These are phyloP conservation scores for Pleurostoma richardsiae DNA, from an alignment of 2,329 filamentous ascomycete species.

Conservation along the genomic window DNA sequence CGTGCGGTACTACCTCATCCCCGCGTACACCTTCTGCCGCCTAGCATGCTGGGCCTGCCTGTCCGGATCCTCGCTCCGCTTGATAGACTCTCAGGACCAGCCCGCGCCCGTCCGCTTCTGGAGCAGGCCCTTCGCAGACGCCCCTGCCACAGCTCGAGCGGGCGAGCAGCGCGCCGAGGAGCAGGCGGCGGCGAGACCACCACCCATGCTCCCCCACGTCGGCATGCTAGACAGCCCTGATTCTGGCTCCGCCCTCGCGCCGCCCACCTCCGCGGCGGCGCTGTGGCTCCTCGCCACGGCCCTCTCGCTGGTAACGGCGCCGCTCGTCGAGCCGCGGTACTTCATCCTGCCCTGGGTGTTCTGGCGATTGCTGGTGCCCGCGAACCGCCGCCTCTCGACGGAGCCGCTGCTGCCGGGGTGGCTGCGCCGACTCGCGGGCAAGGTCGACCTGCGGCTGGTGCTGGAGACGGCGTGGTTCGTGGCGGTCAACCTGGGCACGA, in stretches of 20 bases:
- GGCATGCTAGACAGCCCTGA: conserved; percentile 14
- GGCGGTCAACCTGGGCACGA: conserved; percentile 58
- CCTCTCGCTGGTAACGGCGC: conserved; percentile 79
- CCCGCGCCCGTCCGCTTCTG: neutral
- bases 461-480: conserved; percentile 67
- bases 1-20: conserved; percentile 62
- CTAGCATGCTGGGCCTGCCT: conserved; percentile 65
- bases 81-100: neutral
- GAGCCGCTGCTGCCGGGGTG: neutral
- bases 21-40: conserved; percentile 65
- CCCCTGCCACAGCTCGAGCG: neutral
- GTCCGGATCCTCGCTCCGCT: neutral
- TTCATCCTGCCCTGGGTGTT: conserved; percentile 95
- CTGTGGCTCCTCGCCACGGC: conserved; percentile 64
- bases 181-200: neutral
- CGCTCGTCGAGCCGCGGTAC: conserved; percentile 91
- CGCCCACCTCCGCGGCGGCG: conserved; percentile 45
- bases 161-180: neutral
- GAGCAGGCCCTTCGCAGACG: neutral
- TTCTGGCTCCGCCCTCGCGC: conserved; percentile 20
- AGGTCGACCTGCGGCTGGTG: conserved; percentile 41
- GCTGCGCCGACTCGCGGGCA: conserved; percentile 9
- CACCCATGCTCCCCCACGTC: conserved; percentile 6
- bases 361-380: conserved; percentile 77
- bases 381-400: conserved; percentile 22